Evolutionary conservation across 352 stramenopile species (phyloP).

Genomic region (Globisporangium megalacanthum): DNA sequence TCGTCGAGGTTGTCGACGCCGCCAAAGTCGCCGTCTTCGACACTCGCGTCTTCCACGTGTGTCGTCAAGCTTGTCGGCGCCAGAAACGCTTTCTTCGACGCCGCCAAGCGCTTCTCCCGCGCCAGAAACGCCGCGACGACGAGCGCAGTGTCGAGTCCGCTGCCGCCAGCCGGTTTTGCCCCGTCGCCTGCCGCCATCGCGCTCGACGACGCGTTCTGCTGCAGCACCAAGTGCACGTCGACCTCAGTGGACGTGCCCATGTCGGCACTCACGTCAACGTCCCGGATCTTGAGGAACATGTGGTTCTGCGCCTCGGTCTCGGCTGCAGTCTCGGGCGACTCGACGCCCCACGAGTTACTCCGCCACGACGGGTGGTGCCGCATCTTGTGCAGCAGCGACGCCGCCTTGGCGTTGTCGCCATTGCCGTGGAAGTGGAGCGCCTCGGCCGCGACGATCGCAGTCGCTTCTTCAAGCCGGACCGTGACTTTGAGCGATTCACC

Average conservation of each 20-base stretch:
- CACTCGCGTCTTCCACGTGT: conserved; percentile 28
- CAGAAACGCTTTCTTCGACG: conserved; percentile 37
- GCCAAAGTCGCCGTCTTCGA: conserved; percentile 34
- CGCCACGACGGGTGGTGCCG: conserved; percentile 74
- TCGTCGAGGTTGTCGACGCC: conserved; percentile 74
- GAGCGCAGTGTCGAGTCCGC: conserved; percentile 28
- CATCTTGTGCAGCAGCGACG: conserved; percentile 61
- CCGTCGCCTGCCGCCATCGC: not conserved
- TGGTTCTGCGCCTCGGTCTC: conserved; percentile 50
- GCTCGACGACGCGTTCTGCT: conserved; percentile 35
- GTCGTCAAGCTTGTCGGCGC: conserved; percentile 27
- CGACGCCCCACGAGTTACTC: conserved; percentile 79
- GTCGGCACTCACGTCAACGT: conserved; percentile 55
- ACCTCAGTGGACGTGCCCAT: conserved; percentile 50
- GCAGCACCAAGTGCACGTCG: conserved; percentile 64
- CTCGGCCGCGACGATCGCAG: conserved; percentile 16
- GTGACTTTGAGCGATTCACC: conserved; percentile 75
- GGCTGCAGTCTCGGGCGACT: conserved; percentile 30
- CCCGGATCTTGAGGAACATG: conserved; percentile 72
- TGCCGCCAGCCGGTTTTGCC: conserved; percentile 20
- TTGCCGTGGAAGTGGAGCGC: conserved; percentile 26
- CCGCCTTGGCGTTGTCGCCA: conserved; percentile 23
- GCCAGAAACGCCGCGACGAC: conserved; percentile 60
- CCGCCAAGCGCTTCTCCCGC: conserved; percentile 48
- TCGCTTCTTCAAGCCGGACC: conserved; percentile 70